Evolutionary conservation across 2,329 filamentous ascomycete species (phyloP).

Genomic region (Myriosclerotinia scirpicola): DNA sequence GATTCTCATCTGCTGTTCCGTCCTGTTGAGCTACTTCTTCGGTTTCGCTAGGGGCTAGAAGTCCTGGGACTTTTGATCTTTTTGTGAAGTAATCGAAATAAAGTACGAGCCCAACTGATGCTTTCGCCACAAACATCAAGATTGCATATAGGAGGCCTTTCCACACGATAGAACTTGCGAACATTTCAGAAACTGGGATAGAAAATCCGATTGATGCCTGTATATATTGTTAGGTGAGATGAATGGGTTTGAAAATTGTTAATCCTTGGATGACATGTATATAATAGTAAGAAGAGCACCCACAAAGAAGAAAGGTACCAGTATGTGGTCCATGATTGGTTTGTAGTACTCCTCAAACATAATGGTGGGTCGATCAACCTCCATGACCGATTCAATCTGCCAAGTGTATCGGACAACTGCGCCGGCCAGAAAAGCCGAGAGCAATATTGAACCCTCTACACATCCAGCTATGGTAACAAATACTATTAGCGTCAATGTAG

Average conservation of each 20-base stretch:
- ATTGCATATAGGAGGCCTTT: constrained; percentile 54
- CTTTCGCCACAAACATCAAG: constrained; percentile 40
- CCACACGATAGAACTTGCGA: constrained; percentile 56
- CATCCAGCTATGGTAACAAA: constrained; percentile 18
- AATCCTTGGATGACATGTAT: too few species aligned
- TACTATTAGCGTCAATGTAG: constrained; percentile 1
- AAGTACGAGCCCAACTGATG: constrained; percentile 51
- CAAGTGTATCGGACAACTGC: constrained; percentile 17
- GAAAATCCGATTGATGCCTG: constrained; percentile 23
- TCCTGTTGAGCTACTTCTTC: not conserved
- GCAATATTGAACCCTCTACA: constrained; percentile 15
- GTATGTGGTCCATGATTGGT: constrained; percentile 43
- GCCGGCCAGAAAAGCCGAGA: constrained; percentile 19
- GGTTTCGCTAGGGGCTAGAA: not conserved
- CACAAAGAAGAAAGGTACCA: constrained; percentile 64
- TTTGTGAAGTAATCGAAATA: constrained; percentile 29
- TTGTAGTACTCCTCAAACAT: constrained; percentile 39
- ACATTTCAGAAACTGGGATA: constrained; percentile 17
- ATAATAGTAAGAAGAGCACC: constrained; percentile 34
- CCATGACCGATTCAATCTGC: not conserved
- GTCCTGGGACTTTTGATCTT: not conserved
- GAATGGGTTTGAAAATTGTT: rapidly evolving
- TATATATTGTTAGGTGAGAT: not conserved
- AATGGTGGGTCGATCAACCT: constrained; percentile 10
- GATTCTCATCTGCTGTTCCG: not conserved